Conservation (phyloP, 192 early-diverging fungal species). For the Podila epicladia region DNA sequence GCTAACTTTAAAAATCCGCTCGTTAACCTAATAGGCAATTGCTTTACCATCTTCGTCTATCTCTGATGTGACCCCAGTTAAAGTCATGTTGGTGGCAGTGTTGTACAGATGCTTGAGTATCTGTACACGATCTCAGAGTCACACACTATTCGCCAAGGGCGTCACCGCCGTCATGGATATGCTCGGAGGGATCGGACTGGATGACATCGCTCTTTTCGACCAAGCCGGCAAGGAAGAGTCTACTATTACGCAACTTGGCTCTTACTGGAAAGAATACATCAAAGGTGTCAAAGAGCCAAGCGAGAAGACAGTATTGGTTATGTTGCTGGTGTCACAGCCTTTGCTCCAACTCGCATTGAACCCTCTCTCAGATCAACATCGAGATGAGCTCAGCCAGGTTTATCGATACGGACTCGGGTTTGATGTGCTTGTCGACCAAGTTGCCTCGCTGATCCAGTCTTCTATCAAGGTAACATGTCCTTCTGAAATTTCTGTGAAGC, state of each 20-base stretch:
- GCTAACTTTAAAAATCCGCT: no score
- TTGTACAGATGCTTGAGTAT: not conserved
- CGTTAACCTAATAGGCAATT: not conserved
- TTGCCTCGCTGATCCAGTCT: slow-evolving; percentile 20
- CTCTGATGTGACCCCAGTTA: not conserved
- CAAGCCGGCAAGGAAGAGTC: not conserved
- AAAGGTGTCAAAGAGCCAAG: not conserved
- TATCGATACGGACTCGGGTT: slow-evolving; percentile 14
- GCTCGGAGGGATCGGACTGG: not conserved
- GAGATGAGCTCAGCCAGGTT: not conserved
- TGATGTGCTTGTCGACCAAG: slow-evolving; percentile 25
- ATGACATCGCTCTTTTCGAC: not conserved
- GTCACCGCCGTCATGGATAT: not conserved
- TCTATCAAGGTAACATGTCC: slow-evolving; percentile 15
- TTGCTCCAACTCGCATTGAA: slow-evolving; percentile 26
- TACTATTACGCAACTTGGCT: no score
- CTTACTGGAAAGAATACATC: not conserved
- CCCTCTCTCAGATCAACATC: slow-evolving; percentile 5
- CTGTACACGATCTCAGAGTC: not conserved
- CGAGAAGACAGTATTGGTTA: not conserved
- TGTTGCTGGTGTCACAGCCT: slow-evolving; percentile 8
- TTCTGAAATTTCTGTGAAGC: not conserved
- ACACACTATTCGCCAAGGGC: not conserved
- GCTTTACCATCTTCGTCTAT: not conserved
- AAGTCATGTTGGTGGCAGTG: not conserved